Evolutionary conservation across 1,139 yeast species (phyloP).

Genomic region (Blastobotrys apis): DNA sequence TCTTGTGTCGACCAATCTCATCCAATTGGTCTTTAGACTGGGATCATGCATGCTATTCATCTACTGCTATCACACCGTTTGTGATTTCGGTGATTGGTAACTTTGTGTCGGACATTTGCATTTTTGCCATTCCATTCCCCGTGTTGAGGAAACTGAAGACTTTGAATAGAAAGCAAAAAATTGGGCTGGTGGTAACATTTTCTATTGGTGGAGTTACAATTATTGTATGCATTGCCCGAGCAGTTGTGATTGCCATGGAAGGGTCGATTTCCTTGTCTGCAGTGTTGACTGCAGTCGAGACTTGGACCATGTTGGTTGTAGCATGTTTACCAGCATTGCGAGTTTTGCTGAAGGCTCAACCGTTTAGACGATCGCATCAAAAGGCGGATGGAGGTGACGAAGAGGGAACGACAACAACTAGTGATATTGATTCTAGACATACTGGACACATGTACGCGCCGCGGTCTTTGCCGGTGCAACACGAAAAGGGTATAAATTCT

Average conservation of each 20-base stretch:
- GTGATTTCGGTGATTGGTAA: constrained; percentile 28
- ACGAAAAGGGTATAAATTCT: not conserved
- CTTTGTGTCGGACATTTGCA: constrained; percentile 28
- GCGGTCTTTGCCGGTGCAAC: constrained; percentile 13
- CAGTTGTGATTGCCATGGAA: constrained; percentile 23
- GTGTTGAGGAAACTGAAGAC: constrained; percentile 25
- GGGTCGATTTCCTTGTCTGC: constrained; percentile 28
- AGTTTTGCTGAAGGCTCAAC: constrained; percentile 22
- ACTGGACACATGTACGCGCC: constrained; percentile 6
- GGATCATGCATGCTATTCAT: constrained; percentile 27
- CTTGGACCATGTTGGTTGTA: constrained; percentile 31
- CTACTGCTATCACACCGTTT: constrained; percentile 30
- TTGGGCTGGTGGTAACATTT: constrained; percentile 30
- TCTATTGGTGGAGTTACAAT: constrained; percentile 32
- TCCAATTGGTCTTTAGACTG: constrained; percentile 29
- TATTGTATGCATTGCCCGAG: constrained; percentile 27
- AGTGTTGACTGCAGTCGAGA: constrained; percentile 31
- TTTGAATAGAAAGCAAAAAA: constrained; percentile 24
- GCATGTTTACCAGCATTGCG: constrained; percentile 32
- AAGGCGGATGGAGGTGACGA: constrained; percentile 16
- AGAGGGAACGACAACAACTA: constrained; percentile 7
- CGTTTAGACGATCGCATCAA: constrained; percentile 14
- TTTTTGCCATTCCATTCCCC: constrained; percentile 32
- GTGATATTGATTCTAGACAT: constrained; percentile 1
- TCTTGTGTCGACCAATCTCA: constrained; percentile 31